Conservation (phyloP, 441 rosid species). For the Gossypium aridum region DNA sequence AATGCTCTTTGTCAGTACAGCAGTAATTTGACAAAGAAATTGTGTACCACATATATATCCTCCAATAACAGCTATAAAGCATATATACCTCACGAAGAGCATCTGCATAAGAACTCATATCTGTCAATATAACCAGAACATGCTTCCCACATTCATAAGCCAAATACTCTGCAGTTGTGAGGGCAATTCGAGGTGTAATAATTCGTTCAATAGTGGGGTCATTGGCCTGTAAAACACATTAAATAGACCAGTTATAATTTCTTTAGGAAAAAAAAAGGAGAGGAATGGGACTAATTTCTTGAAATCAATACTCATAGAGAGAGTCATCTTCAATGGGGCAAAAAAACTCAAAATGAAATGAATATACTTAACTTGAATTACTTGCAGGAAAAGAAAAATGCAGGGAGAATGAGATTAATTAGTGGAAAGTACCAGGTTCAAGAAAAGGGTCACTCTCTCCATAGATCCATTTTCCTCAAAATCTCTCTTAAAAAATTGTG, state of each 20-base stretch:
- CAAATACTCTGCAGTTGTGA: slow-evolving; percentile 87
- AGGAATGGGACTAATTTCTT: not conserved
- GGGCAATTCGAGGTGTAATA: slow-evolving; percentile 92
- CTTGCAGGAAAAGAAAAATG: not conserved
- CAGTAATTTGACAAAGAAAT: not conserved
- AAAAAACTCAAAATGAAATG: not conserved
- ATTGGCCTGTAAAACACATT: slow-evolving; percentile 59
- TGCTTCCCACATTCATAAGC: slow-evolving; percentile 99
- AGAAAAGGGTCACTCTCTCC: slow-evolving; percentile 97
- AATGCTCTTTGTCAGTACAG: not conserved
- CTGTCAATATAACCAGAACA: slow-evolving; percentile 89
- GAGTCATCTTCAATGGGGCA: not conserved
- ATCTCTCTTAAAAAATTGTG: slow-evolving; percentile 97
- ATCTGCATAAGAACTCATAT: slow-evolving; percentile 99
- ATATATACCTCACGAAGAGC: slow-evolving; percentile 95
- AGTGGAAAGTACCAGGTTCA: slow-evolving; percentile 65
- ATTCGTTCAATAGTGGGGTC: slow-evolving; percentile 97
- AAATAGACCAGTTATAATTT: not conserved
- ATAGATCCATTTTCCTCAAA: slow-evolving; percentile 99
- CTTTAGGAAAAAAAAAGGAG: not conserved
- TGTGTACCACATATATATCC: not conserved
- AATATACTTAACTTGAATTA: not conserved
- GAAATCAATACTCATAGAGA: not conserved
- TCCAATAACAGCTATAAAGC: not conserved
- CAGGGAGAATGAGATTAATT: not conserved